Percentiles rank a stretch among this genome's conserved stretches.
Conservation (phyloP, 352 stramenopile genomes). For the Phytophthora hybrid region DNA sequence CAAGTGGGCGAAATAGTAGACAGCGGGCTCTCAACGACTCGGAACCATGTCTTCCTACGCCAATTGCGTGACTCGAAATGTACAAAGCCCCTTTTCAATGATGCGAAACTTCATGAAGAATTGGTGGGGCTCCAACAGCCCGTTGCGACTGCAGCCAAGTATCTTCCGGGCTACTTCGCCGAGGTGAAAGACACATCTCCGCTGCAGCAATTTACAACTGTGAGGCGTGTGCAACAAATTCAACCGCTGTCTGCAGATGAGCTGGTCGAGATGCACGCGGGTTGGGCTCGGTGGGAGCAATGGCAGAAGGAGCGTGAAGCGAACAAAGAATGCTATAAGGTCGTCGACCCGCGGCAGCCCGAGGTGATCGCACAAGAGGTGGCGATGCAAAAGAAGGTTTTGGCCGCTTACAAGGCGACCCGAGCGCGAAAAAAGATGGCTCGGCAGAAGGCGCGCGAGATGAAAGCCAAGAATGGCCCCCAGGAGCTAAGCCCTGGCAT, state of each 20-base stretch:
- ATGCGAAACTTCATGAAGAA: slow-evolving; percentile 46
- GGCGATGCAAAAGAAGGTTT: slow-evolving; percentile 72
- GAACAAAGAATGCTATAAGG: slow-evolving; percentile 75
- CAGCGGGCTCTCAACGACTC: neutral
- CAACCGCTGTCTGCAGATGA: slow-evolving; percentile 45
- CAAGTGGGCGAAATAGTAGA: slow-evolving; percentile 14
- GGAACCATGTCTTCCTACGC: slow-evolving; percentile 34
- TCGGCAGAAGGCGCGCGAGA: slow-evolving; percentile 61
- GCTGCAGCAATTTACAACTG: slow-evolving; percentile 48
- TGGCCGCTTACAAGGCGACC: slow-evolving; percentile 72
- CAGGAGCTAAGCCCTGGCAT: slow-evolving; percentile 22
- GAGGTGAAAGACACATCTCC: slow-evolving; percentile 23
- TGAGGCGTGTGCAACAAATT: slow-evolving; percentile 59
- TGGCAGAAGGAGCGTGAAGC: slow-evolving; percentile 64
- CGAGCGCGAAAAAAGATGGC: slow-evolving; percentile 70
- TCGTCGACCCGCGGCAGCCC: slow-evolving; percentile 61
- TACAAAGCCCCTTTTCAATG: slow-evolving; percentile 43
- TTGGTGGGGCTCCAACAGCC: slow-evolving; percentile 45
- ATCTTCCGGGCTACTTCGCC: slow-evolving; percentile 46
- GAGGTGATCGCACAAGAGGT: slow-evolving; percentile 60
- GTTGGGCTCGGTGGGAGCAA: slow-evolving; percentile 51
- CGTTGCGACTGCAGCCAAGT: slow-evolving; percentile 56
- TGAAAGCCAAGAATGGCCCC: slow-evolving; percentile 38
- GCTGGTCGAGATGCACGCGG: slow-evolving; percentile 47
- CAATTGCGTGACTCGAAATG: slow-evolving; percentile 16